Evolutionary conservation across 192 early-diverging fungal species (phyloP).

Genomic region (Piromyces sp.): DNA sequence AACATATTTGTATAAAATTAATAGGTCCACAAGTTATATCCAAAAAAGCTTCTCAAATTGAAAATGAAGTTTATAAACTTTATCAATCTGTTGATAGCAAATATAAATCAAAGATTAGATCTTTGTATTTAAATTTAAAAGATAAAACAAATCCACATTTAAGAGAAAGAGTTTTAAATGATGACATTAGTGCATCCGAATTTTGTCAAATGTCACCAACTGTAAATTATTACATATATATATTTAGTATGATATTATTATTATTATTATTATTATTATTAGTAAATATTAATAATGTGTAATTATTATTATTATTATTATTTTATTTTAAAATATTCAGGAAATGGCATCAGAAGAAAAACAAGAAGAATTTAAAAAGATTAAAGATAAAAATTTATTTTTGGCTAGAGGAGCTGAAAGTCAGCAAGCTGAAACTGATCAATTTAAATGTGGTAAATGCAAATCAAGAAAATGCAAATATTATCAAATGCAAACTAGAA

Average conservation of each 20-base stretch:
- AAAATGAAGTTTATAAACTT: constrained; percentile 38
- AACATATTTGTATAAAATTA: too few species aligned
- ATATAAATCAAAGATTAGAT: constrained; percentile 60
- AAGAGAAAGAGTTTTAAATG: constrained; percentile 44
- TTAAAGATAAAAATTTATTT: constrained; percentile 54
- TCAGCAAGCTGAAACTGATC: constrained; percentile 67
- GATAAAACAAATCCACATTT: constrained; percentile 62
- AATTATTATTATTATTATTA: too few species aligned
- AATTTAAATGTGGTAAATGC: constrained; percentile 90
- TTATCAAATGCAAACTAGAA: constrained; percentile 91
- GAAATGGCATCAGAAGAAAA: constrained; percentile 87
- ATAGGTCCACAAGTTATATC: not conserved
- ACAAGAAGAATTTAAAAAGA: constrained; percentile 46
- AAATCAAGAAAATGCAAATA: constrained; percentile 68
- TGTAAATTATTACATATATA: not conserved
- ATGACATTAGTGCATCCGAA: constrained; percentile 36
- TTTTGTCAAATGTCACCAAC: constrained; percentile 50
- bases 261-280: too few species aligned
- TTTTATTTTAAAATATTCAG: constrained; percentile 5
- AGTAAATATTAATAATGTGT: too few species aligned
- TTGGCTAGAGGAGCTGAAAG: constrained; percentile 58
- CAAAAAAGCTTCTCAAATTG: constrained; percentile 16
- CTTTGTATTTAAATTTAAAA: constrained; percentile 59
- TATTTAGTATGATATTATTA: too few species aligned
- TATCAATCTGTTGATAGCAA: constrained; percentile 17